Conservation (phyloP, 1,284 basidiomycete genomes). For the Inonotus hispidus region DNA sequence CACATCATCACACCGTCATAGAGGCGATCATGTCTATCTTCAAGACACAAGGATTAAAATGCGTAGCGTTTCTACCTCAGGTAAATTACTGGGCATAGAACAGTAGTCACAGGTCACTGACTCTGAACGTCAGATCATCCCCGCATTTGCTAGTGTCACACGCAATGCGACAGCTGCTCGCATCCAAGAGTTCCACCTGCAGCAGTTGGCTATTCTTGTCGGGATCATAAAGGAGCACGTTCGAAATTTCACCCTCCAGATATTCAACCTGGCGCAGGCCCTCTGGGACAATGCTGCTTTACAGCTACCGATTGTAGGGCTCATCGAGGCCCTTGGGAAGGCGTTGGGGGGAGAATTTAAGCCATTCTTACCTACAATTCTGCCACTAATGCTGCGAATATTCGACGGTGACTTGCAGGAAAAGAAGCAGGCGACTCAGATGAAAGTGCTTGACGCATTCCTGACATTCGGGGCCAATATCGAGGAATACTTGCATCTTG, state of each 20-base stretch:
- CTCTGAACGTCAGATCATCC: constrained; percentile 72
- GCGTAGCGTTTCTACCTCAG: constrained; percentile 93
- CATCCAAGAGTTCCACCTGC: constrained; percentile 91
- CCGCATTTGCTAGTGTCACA: constrained; percentile 90
- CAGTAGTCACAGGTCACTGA: neutral
- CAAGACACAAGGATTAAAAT: constrained; percentile 96
- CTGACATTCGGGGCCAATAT: constrained; percentile 94
- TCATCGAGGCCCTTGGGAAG: constrained; percentile 93
- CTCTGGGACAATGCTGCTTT: constrained; percentile 86
- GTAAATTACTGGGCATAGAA: constrained; percentile 33
- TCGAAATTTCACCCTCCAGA: constrained; percentile 82
- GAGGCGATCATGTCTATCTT: constrained; percentile 99
- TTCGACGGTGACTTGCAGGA: constrained; percentile 87
- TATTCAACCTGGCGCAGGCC: constrained; percentile 81
- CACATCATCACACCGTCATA: constrained; percentile 89
- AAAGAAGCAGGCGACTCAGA: constrained; percentile 73
- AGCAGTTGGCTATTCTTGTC: constrained; percentile 94
- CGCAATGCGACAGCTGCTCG: constrained; percentile 72
- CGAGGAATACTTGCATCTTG: constrained; percentile 96
- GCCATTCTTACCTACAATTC: constrained; percentile 89
- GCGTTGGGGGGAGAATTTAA: constrained; percentile 98
- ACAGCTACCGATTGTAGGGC: constrained; percentile 88
- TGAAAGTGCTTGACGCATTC: constrained; percentile 93
- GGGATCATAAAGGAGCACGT: constrained; percentile 98
- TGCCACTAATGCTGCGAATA: constrained; percentile 87